Evolutionary conservation across 257 asterid species (phyloP), one percentile per base, ranked within the genome.

Genomic region (Gynochthodes officinalis): DNA sequence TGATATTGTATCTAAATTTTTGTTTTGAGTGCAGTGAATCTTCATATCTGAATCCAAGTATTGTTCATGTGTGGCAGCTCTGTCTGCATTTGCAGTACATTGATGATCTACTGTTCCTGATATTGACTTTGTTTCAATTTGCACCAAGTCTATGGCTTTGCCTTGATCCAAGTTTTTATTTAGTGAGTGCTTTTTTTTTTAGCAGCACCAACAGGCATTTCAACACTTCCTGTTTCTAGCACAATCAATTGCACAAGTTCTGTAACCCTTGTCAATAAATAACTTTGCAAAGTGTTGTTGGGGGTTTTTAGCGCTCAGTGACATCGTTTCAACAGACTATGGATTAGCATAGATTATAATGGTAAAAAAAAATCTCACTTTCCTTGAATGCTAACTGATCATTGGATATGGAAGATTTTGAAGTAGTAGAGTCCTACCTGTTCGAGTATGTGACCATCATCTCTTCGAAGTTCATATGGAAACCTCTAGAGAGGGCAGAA

Each of bases 351-450:
- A 81, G 70, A 70, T 87, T 71, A 82, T 77, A 15, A 82, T 79
- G 71, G 87, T n/a, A n/a, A 54, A 67, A 86, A 50, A 65, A 79
- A 69, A 87, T 87, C 55, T 84, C 87, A 71, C 81, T 75, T 73
- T 84, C 90, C 69, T 82, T 78, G n/a, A 81, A 66, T 16, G 55
- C 23, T 52, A 79, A 79, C 30, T 73, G 65, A 28, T 65, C 44
- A 50, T 42, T 83, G 72, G 80, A 44, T 58, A 25, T 50, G 3
- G 58, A 67, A 23, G 52, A 73, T 69, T 70, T 78, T 53, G 64
- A 58, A 55, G 48, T n/a, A 1, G 46, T 49, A 67, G 30, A 61
- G 42, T 23, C 40, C 15, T 42, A 19, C 44, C 39, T 69, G 35
- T 55, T 71, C n/a, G 72, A 67, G 49, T 65, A 78, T 55, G 61